These are phyloP conservation scores for Tolypocladium ophioglossoides DNA, from an alignment of 2,329 filamentous ascomycete genomes.

Conservation along the genomic window DNA sequence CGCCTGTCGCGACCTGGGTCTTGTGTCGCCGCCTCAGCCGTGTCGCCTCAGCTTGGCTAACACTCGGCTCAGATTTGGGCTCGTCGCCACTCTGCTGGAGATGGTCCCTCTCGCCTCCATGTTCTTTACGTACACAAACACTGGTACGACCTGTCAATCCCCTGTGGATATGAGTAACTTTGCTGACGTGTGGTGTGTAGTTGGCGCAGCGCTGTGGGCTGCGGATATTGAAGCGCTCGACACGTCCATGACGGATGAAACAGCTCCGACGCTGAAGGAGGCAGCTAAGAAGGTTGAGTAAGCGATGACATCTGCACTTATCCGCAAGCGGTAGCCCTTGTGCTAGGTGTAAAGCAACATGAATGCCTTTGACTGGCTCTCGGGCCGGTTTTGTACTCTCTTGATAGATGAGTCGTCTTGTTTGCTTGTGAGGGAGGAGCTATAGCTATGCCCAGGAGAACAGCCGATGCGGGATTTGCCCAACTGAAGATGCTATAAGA, in stretches of 20 bases:
- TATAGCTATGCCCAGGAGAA: not conserved
- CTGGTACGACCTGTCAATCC: constrained; percentile 33
- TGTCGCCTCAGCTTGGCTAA: constrained; percentile 6
- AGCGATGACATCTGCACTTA: not conserved
- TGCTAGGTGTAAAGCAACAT: no score
- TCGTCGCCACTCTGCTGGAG: constrained; percentile 68
- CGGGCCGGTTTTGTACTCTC: not conserved
- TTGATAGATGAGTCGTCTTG: not conserved
- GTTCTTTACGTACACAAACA: constrained; percentile 83
- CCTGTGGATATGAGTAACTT: not conserved
- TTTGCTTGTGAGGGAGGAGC: not conserved
- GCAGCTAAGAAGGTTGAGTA: constrained; percentile 36
- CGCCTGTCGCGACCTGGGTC: not conserved
- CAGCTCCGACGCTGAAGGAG: constrained; percentile 39
- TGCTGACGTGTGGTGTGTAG: constrained; percentile 29
- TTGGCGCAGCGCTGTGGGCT: constrained; percentile 90
- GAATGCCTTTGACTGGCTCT: not conserved
- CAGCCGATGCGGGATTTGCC: not conserved
- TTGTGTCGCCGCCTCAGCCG: not conserved
- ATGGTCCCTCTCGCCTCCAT: constrained; percentile 76
- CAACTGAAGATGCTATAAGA: not conserved
- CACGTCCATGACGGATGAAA: constrained; percentile 36
- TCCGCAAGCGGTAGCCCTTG: not conserved
- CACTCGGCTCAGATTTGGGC: constrained; percentile 50
- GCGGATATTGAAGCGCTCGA: constrained; percentile 63